Evolutionary conservation across 345 rosid genomes (phyloP), one percentile per base, ranked within the genome.

Genomic region (Carallia pectinifolia): DNA sequence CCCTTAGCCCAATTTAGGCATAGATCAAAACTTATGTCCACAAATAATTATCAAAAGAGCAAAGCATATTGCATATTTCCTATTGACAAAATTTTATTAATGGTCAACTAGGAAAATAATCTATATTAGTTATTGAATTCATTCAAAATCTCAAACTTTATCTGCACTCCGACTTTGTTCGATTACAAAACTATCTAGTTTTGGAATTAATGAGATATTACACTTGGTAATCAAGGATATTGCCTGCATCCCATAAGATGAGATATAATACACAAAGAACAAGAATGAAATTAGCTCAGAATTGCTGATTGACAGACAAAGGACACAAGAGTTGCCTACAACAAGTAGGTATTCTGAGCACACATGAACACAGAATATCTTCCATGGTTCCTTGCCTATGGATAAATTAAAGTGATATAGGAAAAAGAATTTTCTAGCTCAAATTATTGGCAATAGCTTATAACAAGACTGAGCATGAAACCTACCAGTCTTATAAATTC

Each of bases 401-500:
- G 38, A 53, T 36, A 64, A 23, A 29, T 72, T 63, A 38, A 17
- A 56, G 40, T 30, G 39, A 29, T 17, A 1, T 2, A n/a, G 10
- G 39, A 5, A 27, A 29, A 68, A 27, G 10, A 19, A 69, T 33
- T 61, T 4, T 39, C 39, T 39, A 53, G 53, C 44, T 54, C 40
- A 27, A 39, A 1, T 13, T 33, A 40, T 64, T 44, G 39, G 27
- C 23, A 34, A 9, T 44, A 39, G 3, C 38, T 10, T 18, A 23
- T 15, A 54, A 10, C 7, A 38, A 55, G 30, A n/a, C 17, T 13
- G 65, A 31, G 61, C 66, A 40, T 18, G 58, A 47, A 19, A 54
- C 82, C 36, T 80, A 90, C 99, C 80, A 92, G 81, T 72, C 81
- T 76, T 85, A 96, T 73, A 80, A 96, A 92, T 29, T 88, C 90